These are phyloP conservation scores for Sisymbrium altissimum DNA, from an alignment of 345 rosid species.

Conservation along the genomic window DNA sequence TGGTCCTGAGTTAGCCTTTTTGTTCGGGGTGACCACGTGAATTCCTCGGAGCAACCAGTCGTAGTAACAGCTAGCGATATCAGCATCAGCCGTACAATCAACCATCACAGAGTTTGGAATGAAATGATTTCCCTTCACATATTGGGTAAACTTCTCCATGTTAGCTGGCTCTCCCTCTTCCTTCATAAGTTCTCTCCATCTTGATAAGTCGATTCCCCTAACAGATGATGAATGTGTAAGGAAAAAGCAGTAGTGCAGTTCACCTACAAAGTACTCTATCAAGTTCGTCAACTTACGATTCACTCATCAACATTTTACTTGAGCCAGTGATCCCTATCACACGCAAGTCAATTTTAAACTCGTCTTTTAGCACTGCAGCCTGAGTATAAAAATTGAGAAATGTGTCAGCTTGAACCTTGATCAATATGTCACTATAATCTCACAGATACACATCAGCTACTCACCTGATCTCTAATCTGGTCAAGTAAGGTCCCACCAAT, in stretches of 20 bases:
- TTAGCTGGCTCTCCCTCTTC: constrained; percentile 68
- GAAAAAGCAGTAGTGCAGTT: not conserved
- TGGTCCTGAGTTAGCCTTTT: constrained; percentile 93
- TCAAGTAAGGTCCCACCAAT: constrained; percentile 87
- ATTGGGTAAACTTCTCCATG: constrained; percentile 68
- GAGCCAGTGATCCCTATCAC: constrained; percentile 90
- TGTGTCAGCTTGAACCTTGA: not conserved
- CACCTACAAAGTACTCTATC: not conserved
- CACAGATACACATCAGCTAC: not conserved
- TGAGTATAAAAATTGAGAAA: constrained; percentile 36
- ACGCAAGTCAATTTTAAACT: constrained; percentile 90
- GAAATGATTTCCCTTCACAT: constrained; percentile 80
- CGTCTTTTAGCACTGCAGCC: constrained; percentile 91
- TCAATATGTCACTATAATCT: not conserved
- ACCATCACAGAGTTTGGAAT: constrained; percentile 88
- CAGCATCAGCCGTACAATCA: constrained; percentile 91
- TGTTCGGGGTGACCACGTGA: constrained; percentile 91
- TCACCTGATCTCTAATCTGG: constrained; percentile 90
- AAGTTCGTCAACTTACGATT: constrained; percentile 50
- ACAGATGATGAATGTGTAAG: constrained; percentile 13
- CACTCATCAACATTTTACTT: constrained; percentile 75
- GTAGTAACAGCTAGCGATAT: constrained; percentile 65
- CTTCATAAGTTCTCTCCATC: constrained; percentile 68
- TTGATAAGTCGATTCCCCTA: constrained; percentile 77
- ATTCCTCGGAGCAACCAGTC: constrained; percentile 80